A percentile compares a stretch with the other conserved stretches of the same genome.
Conservation (phyloP, 2,329 filamentous ascomycete genomes). For the Curvularia hawaiiensis region DNA sequence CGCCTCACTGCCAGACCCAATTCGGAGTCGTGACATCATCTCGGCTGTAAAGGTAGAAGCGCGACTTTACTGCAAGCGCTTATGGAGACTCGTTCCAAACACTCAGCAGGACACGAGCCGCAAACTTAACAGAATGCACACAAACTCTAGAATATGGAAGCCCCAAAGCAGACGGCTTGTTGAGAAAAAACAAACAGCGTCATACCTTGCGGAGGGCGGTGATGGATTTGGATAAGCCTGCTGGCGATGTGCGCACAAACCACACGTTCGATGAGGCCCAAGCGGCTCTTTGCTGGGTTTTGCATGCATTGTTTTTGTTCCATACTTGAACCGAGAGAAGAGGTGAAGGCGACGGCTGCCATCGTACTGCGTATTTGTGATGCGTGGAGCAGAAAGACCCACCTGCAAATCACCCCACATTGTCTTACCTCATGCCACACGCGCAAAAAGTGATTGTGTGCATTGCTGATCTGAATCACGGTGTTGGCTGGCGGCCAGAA, state of each 20-base stretch:
- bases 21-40: conserved; percentile 40
- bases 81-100: neutral
- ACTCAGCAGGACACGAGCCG: neutral
- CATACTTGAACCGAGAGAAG: neutral
- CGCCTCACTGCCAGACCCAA: neutral
- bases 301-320: neutral
- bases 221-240: neutral
- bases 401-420: neutral
- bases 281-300: neutral
- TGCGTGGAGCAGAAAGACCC: neutral
- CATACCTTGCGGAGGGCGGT: neutral
- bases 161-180: too few species aligned
- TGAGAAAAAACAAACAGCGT: neutral
- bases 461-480: neutral
- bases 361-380: neutral
- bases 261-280: conserved; percentile 9
- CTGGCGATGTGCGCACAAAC: conserved; percentile 9
- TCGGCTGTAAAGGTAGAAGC: conserved; percentile 10
- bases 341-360: neutral
- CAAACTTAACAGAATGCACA: too few species aligned
- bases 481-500: neutral
- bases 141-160: neutral
- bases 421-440: neutral
- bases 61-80: conserved; percentile 6
- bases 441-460: neutral